Percentiles rank a stretch among this genome's conserved stretches.
Conservation (phyloP, 1,284 basidiomycete genomes). For the Meira miltonrushii region DNA sequence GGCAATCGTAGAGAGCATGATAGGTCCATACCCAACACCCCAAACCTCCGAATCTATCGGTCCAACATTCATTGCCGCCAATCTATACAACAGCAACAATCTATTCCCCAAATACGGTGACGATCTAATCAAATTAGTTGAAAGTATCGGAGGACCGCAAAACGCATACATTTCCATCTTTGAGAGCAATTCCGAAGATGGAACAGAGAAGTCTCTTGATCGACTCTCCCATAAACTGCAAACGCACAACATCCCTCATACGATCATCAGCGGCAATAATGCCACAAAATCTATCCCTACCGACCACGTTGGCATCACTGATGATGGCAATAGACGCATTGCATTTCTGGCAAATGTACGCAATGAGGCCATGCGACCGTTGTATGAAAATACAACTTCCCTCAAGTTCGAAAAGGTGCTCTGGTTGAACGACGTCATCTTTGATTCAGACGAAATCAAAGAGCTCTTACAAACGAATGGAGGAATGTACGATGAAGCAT, state of each 20-base stretch:
- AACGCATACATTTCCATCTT: conserved; percentile 7
- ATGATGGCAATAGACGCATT: not conserved
- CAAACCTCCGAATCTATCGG: not conserved
- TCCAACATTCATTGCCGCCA: conserved; percentile 6
- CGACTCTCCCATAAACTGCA: not conserved
- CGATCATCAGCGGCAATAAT: not conserved
- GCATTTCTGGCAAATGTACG: conserved; percentile 2
- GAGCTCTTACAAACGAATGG: not conserved
- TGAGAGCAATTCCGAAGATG: conserved; percentile 8
- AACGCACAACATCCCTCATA: not conserved
- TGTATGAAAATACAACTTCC: not conserved
- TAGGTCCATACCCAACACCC: too few relatives aligned
- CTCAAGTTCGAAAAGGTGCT: not conserved
- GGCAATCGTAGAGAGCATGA: too few relatives aligned
- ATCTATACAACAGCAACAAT: conserved; percentile 2
- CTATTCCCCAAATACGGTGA: not conserved
- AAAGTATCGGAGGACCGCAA: not conserved
- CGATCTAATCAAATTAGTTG: not conserved
- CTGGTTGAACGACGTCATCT: conserved; percentile 8
- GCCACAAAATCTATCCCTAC: not conserved
- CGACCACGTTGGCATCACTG: not conserved
- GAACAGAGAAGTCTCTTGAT: not conserved
- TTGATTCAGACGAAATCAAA: not conserved
- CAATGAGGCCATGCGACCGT: conserved; percentile 3
- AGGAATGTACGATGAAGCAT: conserved; percentile 3